These are phyloP conservation scores for Mycena filopes DNA, from an alignment of 768 basidiomycete species.

Conservation along the genomic window DNA sequence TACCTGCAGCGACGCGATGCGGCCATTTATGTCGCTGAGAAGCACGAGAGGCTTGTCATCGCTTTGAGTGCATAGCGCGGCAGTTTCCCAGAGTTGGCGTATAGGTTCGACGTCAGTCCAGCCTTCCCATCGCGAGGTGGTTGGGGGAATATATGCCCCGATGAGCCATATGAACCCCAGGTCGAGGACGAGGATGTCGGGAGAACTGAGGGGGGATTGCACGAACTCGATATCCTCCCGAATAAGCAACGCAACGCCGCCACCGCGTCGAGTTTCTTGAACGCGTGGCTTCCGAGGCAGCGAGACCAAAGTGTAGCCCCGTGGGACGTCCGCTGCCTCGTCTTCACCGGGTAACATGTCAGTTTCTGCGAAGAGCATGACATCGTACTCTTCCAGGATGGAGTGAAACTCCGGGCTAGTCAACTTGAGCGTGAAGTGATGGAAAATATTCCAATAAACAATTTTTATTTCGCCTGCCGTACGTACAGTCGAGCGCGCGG, in stretches of 20 bases:
- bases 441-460: background rate
- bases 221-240: too few species aligned
- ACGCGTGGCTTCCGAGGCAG: background rate
- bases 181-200: background rate
- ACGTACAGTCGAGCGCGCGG: too few species aligned
- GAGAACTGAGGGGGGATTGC: background rate
- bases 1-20: background rate
- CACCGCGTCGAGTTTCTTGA: background rate
- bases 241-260: background rate
- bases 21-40: background rate
- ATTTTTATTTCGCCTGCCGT: too few species aligned
- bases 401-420: background rate
- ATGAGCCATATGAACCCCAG: background rate
- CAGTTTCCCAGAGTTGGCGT: background rate
- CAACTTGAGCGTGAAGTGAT: background rate
- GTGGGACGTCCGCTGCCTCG: background rate
- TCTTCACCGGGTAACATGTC: background rate
- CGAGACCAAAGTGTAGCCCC: background rate
- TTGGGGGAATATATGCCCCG: background rate
- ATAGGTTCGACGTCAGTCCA: background rate
- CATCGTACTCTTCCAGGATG: background rate
- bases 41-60: background rate
- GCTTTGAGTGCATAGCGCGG: background rate
- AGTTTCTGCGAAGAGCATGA: background rate
- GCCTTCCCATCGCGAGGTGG: background rate